These are phyloP conservation scores for Mycena vulgaris DNA, from an alignment of 768 basidiomycete genomes.

Conservation along the genomic window DNA sequence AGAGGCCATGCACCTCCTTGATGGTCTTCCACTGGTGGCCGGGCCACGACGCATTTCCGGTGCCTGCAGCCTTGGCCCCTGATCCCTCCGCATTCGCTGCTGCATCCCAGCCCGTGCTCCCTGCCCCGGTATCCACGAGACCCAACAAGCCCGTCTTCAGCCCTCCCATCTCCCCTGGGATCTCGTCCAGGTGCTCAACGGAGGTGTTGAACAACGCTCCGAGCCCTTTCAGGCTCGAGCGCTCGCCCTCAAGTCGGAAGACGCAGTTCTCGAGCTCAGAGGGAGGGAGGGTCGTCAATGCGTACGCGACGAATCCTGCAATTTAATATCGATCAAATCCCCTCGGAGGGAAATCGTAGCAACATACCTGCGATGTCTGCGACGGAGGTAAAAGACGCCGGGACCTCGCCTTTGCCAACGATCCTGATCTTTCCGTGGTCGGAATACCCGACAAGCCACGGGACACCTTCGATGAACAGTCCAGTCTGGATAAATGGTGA, in stretches of 20 bases:
- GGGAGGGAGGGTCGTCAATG: slow-evolving; percentile 49
- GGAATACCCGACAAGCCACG: too few species aligned
- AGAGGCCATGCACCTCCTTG: slow-evolving; percentile 31
- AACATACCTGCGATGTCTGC: slow-evolving; percentile 50
- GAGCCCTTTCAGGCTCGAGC: slow-evolving; percentile 24
- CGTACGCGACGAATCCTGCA: too few species aligned
- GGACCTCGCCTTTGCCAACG: slow-evolving; percentile 48
- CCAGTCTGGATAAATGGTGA: slow-evolving; percentile 45
- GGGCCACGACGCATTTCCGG: slow-evolving; percentile 38
- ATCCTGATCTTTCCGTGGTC: slow-evolving; percentile 47
- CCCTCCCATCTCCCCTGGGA: slow-evolving; percentile 19
- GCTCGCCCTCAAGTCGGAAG: slow-evolving; percentile 52
- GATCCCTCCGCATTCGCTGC: too few species aligned
- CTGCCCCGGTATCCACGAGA: slow-evolving; percentile 23
- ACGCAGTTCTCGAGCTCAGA: slow-evolving; percentile 47
- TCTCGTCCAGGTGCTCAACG: slow-evolving; percentile 31
- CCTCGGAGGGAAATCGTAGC: too few species aligned
- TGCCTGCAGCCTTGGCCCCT: slow-evolving; percentile 39
- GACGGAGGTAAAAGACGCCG: too few species aligned
- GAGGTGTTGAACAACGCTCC: slow-evolving; percentile 42
- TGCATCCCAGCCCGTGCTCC: slow-evolving; percentile 40
- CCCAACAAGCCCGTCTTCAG: slow-evolving; percentile 14
- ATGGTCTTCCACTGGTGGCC: slow-evolving; percentile 43
- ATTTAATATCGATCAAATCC: too few species aligned
- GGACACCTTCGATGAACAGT: slow-evolving; percentile 49